Conservation (phyloP, 305 asterid species). For the Fraxinus sp. region DNA sequence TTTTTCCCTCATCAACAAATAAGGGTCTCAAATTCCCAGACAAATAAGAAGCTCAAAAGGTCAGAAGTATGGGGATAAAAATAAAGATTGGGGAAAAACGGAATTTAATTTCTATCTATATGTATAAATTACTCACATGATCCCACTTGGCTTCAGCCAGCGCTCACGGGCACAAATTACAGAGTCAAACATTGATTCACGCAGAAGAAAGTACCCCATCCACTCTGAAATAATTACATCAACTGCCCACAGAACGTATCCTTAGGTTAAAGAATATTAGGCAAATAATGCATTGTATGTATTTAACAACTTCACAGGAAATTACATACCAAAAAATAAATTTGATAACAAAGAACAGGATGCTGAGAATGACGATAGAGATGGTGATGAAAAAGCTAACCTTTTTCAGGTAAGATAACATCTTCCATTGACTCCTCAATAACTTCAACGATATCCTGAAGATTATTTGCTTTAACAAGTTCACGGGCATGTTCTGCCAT, state of each 20-base stretch:
- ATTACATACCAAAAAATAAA: neutral
- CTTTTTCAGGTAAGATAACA: conserved; percentile 82
- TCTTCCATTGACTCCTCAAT: conserved; percentile 95
- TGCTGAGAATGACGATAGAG: neutral
- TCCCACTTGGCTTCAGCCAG: conserved; percentile 90
- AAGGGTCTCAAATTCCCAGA: neutral
- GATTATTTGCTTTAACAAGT: conserved; percentile 72
- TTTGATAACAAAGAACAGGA: neutral
- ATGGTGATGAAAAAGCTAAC: conserved; percentile 29
- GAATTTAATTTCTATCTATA: neutral
- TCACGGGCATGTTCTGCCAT: conserved; percentile 86
- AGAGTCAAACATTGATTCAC: conserved; percentile 96
- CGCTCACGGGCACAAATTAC: conserved; percentile 89
- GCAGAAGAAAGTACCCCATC: conserved; percentile 99
- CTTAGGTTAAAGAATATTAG: neutral
- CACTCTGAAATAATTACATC: conserved; percentile 94
- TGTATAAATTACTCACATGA: conserved; percentile 60
- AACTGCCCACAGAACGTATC: conserved; percentile 42
- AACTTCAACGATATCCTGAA: conserved; percentile 74
- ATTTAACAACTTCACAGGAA: neutral
- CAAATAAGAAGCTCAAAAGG: neutral
- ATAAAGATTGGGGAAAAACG: neutral
- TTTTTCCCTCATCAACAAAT: neutral
- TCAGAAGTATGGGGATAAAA: neutral
- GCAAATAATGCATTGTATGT: conserved; percentile 7